Percentiles rank a stretch among this genome's conserved stretches.
Evolutionary conservation across 2,329 filamentous ascomycete genomes (phyloP).

Genomic region (Verticillium klebahnii): DNA sequence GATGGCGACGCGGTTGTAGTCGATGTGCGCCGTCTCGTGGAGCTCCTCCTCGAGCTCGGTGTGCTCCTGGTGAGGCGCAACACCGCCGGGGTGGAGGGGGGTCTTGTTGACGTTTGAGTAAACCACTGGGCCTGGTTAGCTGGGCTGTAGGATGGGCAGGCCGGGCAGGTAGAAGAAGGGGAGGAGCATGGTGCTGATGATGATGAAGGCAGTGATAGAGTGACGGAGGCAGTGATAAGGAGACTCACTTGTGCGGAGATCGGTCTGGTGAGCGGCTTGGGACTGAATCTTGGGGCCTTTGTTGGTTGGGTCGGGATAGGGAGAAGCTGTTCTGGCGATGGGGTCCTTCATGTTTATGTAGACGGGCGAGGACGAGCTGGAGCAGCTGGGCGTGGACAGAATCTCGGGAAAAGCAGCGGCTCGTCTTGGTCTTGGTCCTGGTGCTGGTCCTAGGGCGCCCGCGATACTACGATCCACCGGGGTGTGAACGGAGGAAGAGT

Average conservation of each 20-base stretch:
- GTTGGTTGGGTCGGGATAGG: slow-evolving; percentile 31
- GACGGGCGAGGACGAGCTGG: background rate
- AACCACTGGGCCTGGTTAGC: slow-evolving; percentile 37
- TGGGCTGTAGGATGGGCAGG: background rate
- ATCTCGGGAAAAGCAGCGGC: slow-evolving; percentile 7
- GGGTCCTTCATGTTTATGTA: slow-evolving; percentile 36
- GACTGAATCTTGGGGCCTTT: slow-evolving; percentile 33
- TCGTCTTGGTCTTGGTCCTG: background rate
- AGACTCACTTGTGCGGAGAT: slow-evolving; percentile 38
- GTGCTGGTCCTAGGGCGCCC: background rate
- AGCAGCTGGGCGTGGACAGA: slow-evolving; percentile 2
- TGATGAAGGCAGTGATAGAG: slow-evolving; percentile 3
- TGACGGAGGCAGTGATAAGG: background rate
- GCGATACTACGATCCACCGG: background rate
- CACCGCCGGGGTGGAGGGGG: slow-evolving; percentile 82
- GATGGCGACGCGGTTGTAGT: slow-evolving; percentile 98
- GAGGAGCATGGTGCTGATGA: background rate
- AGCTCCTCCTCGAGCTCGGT: slow-evolving; percentile 93
- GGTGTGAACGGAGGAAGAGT: background rate
- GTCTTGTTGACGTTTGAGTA: slow-evolving; percentile 78
- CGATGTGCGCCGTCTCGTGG: slow-evolving; percentile 96
- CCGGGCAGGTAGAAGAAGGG: too few relatives aligned
- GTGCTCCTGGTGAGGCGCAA: slow-evolving; percentile 82
- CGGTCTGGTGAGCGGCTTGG: slow-evolving; percentile 26
- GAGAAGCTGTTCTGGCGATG: slow-evolving; percentile 31